Evolutionary conservation across 352 stramenopile genomes (phyloP), one percentile per base, ranked within the genome.

Genomic region (Phytopythium sindhum): DNA sequence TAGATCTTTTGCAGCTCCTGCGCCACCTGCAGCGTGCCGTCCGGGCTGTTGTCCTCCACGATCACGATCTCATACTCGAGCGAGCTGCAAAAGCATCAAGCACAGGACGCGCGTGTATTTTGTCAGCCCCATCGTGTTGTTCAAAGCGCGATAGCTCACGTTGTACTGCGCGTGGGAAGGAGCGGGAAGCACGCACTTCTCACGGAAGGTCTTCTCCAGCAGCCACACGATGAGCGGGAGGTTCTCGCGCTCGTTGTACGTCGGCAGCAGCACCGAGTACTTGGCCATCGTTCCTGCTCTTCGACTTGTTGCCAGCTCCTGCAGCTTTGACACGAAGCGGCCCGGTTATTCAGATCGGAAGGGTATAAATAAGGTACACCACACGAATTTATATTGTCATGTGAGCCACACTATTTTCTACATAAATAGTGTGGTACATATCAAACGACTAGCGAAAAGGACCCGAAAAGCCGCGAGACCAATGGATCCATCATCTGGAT

Each of bases 201-300:
- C 80, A 15, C 77, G 80, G 70, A 99, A 98, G 8, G 87, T 86
- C 75, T 97, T 94, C 66, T 99, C 84, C 24, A 99, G 67, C 54
- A 99, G 81, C 80, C 96, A 99, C n/a, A 98, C 87, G 52, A 98
- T 98, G 17, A 99, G 80, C 31, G 97, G 97, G 24, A 99, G 80
- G 79, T 99, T 99, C 66, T 99, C 96, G 37, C 92, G 84, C 78
- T 99, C 97, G 73, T 99, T 99, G 80, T 99, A 99, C 35, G 96
- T 99, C 59, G 97, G 97, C 63, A 99, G 77, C 67, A 99, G 95
- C 37, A 99, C 86, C 39, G 95, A 98, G 68, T 98, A 98, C 76
- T 93, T 93, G 69, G 75, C 72, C 50, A 63, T 68, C 9, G 2
- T 48, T 17, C 15, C 1, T n/a, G 41, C 26, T 57, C 26, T 42